These are phyloP conservation scores for Coniella vitis DNA, from an alignment of 2,329 filamentous ascomycete genomes.

Conservation along the genomic window DNA sequence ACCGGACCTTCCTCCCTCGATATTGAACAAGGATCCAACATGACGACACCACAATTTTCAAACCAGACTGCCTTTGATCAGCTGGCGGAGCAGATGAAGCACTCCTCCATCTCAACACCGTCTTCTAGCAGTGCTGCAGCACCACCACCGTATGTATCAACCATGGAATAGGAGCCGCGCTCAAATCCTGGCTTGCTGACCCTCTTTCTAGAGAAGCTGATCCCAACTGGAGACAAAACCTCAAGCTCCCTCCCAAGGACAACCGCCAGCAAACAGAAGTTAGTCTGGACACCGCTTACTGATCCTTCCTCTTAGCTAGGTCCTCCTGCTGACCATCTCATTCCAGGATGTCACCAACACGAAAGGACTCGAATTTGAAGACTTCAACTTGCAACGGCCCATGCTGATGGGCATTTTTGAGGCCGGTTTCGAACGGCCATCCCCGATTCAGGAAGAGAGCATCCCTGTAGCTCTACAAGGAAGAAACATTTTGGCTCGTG, in stretches of 20 bases:
- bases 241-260: conserved; percentile 69
- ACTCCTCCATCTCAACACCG: conserved; percentile 5
- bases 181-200: conserved; percentile 23
- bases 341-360: conserved; percentile 96
- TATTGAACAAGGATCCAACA: not conserved
- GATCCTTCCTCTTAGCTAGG: not conserved
- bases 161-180: not conserved
- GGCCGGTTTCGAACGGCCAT: conserved; percentile 97
- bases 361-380: conserved; percentile 95
- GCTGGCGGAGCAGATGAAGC: conserved; percentile 15
- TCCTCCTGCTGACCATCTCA: too few relatives aligned
- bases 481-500: conserved; percentile 88
- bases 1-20: not conserved
- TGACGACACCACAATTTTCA: conserved; percentile 6
- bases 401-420: conserved; percentile 99
- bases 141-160: not conserved
- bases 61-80: conserved; percentile 11
- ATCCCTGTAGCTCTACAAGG: conserved; percentile 95
- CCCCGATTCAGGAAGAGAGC: conserved; percentile 97
- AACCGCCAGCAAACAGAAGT: conserved; percentile 77
- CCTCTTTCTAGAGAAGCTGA: conserved; percentile 40
- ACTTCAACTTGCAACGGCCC: conserved; percentile 91
- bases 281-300: conserved; percentile 18
- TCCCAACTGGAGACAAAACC: conserved; percentile 66
- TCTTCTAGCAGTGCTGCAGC: conserved; percentile 1